These are phyloP conservation scores for Chaetomiaceae sp. DNA, from an alignment of 2,329 filamentous ascomycete genomes.

Conservation along the genomic window DNA sequence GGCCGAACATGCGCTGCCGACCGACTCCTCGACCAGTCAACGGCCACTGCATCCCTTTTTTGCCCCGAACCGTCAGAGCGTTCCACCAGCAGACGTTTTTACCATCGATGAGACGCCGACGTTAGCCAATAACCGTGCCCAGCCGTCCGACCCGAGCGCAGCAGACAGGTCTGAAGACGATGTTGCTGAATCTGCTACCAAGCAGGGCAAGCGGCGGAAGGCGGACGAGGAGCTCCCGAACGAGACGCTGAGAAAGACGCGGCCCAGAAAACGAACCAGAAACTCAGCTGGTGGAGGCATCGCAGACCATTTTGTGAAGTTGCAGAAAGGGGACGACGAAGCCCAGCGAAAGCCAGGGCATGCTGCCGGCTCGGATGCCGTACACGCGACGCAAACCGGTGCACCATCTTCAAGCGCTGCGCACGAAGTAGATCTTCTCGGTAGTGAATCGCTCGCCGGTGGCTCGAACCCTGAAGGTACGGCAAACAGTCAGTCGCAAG, in stretches of 20 bases:
- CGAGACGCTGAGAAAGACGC: conserved; percentile 18
- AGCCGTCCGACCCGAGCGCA: neutral
- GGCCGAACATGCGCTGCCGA: conserved; percentile 26
- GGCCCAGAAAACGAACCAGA: conserved; percentile 24
- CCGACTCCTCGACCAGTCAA: conserved; percentile 8
- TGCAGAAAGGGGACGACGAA: conserved; percentile 9
- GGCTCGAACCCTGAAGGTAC: neutral
- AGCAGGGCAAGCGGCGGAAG: conserved; percentile 25
- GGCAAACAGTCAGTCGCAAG: neutral
- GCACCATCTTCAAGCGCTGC: neutral
- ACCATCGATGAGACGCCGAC: neutral
- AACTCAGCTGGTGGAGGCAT: conserved; percentile 19
- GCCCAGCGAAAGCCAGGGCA: conserved; percentile 10
- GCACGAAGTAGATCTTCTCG: neutral
- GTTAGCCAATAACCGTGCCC: neutral
- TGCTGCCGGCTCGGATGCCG: neutral
- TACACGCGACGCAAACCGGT: neutral
- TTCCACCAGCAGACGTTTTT: neutral
- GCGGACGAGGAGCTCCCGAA: conserved; percentile 16
- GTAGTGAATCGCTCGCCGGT: neutral
- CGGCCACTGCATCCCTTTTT: conserved; percentile 55
- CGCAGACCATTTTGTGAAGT: conserved; percentile 23
- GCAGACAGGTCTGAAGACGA: conserved; percentile 9
- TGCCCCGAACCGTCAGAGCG: conserved; percentile 24
- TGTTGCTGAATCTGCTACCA: conserved; percentile 2